Evolutionary conservation across 495 filamentous ascomycete species (phyloP).

Genomic region (Neurospora sp.): DNA sequence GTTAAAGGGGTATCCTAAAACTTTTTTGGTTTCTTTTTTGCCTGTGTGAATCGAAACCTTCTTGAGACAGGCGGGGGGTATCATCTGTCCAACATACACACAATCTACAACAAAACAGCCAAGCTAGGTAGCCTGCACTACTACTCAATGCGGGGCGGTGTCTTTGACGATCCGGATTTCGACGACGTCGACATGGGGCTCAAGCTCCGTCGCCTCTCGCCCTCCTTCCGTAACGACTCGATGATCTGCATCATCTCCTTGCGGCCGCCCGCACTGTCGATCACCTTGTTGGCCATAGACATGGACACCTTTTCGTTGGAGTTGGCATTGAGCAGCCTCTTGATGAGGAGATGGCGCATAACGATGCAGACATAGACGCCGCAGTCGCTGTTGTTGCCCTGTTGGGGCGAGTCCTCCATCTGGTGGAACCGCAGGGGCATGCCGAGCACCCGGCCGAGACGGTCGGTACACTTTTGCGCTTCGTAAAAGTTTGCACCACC

Average conservation of each 20-base stretch:
- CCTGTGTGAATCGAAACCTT: neutral
- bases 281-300: conserved; percentile 70
- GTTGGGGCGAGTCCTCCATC: conserved; percentile 76
- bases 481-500: conserved; percentile 63
- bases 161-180: conserved; percentile 4
- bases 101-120: conserved; percentile 1
- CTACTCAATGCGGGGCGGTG: conserved; percentile 28
- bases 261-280: conserved; percentile 64
- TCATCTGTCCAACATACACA: neutral
- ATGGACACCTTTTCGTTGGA: conserved; percentile 79
- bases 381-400: conserved; percentile 88
- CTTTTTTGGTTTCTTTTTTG: neutral
- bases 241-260: conserved; percentile 87
- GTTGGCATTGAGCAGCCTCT: conserved; percentile 66
- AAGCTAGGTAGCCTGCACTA: neutral
- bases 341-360: conserved; percentile 82
- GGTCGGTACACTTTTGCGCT: conserved; percentile 50
- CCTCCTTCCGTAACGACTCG: conserved; percentile 71
- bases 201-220: conserved; percentile 52
- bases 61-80: neutral
- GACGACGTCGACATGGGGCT: conserved; percentile 18
- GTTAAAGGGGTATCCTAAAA: neutral
- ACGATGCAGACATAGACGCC: conserved; percentile 92
- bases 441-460: conserved; percentile 63
- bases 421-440: conserved; percentile 57